phyloP scores from a whole-genome alignment of 306 rosid species.

The Acacia confusa region DNA sequence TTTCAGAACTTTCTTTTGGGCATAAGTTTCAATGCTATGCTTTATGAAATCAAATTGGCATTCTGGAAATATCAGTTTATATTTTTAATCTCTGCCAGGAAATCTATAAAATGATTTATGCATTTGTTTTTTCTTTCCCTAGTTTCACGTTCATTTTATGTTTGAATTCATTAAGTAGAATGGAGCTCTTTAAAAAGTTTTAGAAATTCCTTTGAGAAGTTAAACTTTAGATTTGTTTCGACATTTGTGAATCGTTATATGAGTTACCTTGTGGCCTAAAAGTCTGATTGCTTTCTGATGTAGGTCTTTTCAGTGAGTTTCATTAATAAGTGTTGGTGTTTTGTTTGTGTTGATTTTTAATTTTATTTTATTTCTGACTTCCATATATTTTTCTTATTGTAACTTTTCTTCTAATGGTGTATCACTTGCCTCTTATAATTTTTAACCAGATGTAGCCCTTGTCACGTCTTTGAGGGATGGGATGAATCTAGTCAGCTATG shows the following conservation, averaged over 20 bases:
- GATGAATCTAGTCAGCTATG: slow-evolving; percentile 91
- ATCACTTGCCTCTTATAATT: slow-evolving; percentile 10
- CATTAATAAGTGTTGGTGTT: not conserved
- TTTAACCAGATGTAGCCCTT: slow-evolving; percentile 67
- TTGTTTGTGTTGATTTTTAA: slow-evolving; percentile 9
- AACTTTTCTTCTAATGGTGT: slow-evolving; percentile 17
- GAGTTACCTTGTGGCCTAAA: not conserved
- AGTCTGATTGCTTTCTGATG: not conserved
- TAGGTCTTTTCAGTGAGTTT: not conserved
- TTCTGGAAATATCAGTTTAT: not conserved
- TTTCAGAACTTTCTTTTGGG: not conserved
- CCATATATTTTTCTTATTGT: not conserved
- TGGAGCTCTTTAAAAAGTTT: not conserved
- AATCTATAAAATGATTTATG: not conserved
- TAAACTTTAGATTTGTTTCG: not conserved
- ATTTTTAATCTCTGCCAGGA: not conserved
- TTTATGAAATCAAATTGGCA: not conserved
- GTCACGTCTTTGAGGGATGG: slow-evolving; percentile 90
- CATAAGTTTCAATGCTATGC: not conserved
- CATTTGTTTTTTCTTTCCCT: not conserved
- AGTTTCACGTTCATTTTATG: not conserved
- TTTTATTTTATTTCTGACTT: slow-evolving; percentile 13
- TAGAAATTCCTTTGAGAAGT: not conserved
- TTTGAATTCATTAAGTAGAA: not conserved
- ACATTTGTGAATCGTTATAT: not conserved